Conservation (phyloP, 495 filamentous ascomycete genomes). For the Penicillium turbatum region DNA sequence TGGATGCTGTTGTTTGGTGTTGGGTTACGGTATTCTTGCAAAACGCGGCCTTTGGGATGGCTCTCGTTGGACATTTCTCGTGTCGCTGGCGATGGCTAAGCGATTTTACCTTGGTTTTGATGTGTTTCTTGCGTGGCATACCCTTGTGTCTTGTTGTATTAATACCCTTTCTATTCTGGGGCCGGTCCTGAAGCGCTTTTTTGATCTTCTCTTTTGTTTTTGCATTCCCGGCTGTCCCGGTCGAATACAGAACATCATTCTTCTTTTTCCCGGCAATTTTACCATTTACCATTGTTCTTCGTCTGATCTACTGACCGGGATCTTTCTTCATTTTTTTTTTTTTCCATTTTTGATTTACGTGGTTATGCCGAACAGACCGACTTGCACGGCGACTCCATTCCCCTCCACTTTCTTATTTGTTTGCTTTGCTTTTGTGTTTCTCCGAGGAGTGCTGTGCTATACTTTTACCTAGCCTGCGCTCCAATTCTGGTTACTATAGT, state of each 20-base stretch:
- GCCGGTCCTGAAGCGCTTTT: constrained; percentile 32
- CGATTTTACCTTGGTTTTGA: constrained; percentile 16
- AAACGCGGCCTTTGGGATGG: not conserved
- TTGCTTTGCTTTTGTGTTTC: constrained; percentile 27
- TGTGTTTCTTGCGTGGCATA: constrained; percentile 28
- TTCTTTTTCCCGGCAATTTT: constrained; percentile 15
- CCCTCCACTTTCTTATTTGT: constrained; percentile 21
- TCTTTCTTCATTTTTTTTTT: constrained; percentile 6
- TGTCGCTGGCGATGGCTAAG: constrained; percentile 26
- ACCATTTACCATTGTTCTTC: constrained; percentile 14
- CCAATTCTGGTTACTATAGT: constrained; percentile 21
- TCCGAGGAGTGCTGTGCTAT: constrained; percentile 24
- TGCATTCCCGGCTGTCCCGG: constrained; percentile 21
- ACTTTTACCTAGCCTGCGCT: constrained; percentile 22
- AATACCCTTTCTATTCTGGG: constrained; percentile 33
- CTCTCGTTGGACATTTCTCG: constrained; percentile 4
- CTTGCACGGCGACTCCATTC: constrained; percentile 32
- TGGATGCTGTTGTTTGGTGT: not conserved
- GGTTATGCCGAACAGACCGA: constrained; percentile 42
- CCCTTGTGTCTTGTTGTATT: constrained; percentile 29
- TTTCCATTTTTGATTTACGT: constrained; percentile 25
- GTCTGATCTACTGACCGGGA: constrained; percentile 21
- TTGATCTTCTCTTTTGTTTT: constrained; percentile 14
- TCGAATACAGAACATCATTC: constrained; percentile 16
- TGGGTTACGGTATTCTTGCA: not conserved